Evolutionary conservation across 768 basidiomycete genomes (phyloP), one percentile per base, ranked within the genome.

Genomic region (Termitomyces sp.): DNA sequence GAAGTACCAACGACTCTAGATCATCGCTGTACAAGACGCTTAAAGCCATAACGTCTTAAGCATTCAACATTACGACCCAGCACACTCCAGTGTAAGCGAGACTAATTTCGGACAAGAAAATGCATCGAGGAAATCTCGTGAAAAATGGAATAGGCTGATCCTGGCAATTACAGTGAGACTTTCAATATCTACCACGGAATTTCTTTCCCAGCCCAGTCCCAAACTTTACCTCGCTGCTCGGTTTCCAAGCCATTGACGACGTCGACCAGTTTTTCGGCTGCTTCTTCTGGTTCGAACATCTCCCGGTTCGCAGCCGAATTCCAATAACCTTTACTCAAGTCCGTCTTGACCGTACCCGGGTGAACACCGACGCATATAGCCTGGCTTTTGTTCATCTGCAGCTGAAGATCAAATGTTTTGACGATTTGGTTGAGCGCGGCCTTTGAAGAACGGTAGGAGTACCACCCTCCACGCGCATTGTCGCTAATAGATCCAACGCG

Each of bases 341-440:
- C 78, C 12, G 83, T 84, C 68, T 79, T 80, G 39, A 85, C 78
- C 0, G 83, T 84, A 1, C 82, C 83, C 3, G 84, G 83, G 63
- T 84, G 83, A 17, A 83, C 68, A 5, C 80, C 81, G 25, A 83
- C 74, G 60, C 76, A 78, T 45, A 84, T 79, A 19, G 81, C 79
- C 28, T 73, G 71, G 4, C 62, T 70, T 49, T 73, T 75, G 60
- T 77, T 76, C 68, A 75, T 70, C 62, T 77, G 67, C 35, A 85
- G 68, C 54, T 84, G 75, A 47, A 79, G 59, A 65, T 86, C 81
- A 60, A 83, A 84, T 17, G 82, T 84, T 59, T 79, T 80, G 64
- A 84, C 65, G n/a, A 79, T 76, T 61, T 85, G 83, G 61, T 86
- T 84, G 47, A 86, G 76, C 49, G 83, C 82, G 0, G 83, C 79